Evolutionary conservation across 2,329 filamentous ascomycete genomes (phyloP).

Genomic region (Talaromyces sp.): DNA sequence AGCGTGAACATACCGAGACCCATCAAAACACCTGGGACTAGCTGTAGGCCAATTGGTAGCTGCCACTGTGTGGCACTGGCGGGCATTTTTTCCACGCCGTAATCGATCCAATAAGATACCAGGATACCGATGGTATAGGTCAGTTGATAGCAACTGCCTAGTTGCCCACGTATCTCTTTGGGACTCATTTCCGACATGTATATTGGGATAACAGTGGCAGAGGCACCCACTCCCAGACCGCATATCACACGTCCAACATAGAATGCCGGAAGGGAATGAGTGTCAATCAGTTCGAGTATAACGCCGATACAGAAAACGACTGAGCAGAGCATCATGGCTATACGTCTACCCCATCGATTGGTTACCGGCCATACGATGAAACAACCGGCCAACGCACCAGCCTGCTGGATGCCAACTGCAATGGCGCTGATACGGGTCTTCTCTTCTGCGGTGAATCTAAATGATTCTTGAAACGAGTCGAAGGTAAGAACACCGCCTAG

Average conservation of each 20-base stretch:
- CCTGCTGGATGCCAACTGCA: conserved; percentile 56
- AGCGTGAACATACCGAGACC: conserved; percentile 54
- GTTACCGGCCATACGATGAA: conserved; percentile 54
- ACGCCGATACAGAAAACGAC: conserved; percentile 50
- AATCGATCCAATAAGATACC: conserved; percentile 58
- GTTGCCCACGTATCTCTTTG: conserved; percentile 50
- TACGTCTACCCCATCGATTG: conserved; percentile 49
- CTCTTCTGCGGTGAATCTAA: conserved; percentile 42
- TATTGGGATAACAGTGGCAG: conserved; percentile 48
- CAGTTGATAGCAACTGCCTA: conserved; percentile 57
- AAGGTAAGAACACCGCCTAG: conserved; percentile 54
- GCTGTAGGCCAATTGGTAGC: conserved; percentile 57
- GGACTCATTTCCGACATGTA: conserved; percentile 51
- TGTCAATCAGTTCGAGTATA: conserved; percentile 52
- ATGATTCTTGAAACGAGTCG: conserved; percentile 48
- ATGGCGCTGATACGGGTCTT: conserved; percentile 51
- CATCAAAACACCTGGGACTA: conserved; percentile 52
- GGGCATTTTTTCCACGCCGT: conserved; percentile 38
- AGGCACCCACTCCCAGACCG: conserved; percentile 54
- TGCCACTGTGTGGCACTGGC: conserved; percentile 54
- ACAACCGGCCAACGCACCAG: conserved; percentile 57
- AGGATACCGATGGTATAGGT: conserved; percentile 56
- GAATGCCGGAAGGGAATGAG: conserved; percentile 48
- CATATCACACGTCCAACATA: conserved; percentile 53
- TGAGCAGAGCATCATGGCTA: conserved; percentile 50